Percentiles rank a stretch among this genome's conserved stretches.
Conservation (phyloP, 495 filamentous ascomycete genomes). For the Corynascus novoguineensis region DNA sequence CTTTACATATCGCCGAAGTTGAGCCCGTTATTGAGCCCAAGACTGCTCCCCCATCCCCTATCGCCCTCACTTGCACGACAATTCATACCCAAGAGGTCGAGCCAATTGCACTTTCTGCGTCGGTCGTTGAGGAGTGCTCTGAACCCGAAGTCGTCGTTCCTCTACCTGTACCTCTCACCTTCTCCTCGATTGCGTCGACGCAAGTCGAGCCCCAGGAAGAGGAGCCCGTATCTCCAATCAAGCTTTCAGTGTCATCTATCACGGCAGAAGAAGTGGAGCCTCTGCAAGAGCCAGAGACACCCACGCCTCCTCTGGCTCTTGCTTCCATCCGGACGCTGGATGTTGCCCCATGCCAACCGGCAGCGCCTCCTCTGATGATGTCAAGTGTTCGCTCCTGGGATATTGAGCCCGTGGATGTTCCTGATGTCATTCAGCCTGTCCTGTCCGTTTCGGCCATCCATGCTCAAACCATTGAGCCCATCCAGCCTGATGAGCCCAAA, state of each 20-base stretch:
- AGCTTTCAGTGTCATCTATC: constrained; percentile 28
- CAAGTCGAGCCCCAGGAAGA: constrained; percentile 16
- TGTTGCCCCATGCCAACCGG: constrained; percentile 29
- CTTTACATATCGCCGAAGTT: constrained; percentile 21
- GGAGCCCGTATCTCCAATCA: constrained; percentile 15
- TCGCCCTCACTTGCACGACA: constrained; percentile 11
- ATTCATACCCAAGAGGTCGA: constrained; percentile 18
- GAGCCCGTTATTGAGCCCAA: constrained; percentile 19
- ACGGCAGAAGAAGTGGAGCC: constrained; percentile 27
- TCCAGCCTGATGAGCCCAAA: constrained; percentile 11
- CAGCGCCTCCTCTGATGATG: constrained; percentile 17
- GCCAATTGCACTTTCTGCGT: constrained; percentile 17
- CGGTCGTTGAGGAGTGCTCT: constrained; percentile 6
- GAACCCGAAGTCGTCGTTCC: constrained; percentile 2
- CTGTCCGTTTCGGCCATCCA: constrained; percentile 24
- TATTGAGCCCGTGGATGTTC: constrained; percentile 19
- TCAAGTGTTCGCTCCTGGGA: constrained; percentile 20
- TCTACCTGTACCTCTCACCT: constrained; percentile 11
- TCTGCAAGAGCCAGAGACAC: constrained; percentile 18
- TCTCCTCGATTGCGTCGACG: constrained; percentile 24
- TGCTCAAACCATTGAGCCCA: constrained; percentile 38
- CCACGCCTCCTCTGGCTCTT: constrained; percentile 25
- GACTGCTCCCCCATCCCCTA: constrained; percentile 13
- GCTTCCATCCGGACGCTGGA: constrained; percentile 29
- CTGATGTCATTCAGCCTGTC: constrained; percentile 10